These are phyloP conservation scores for Pestalotiopsis fici DNA, from an alignment of 2,329 filamentous ascomycete species.

Conservation along the genomic window DNA sequence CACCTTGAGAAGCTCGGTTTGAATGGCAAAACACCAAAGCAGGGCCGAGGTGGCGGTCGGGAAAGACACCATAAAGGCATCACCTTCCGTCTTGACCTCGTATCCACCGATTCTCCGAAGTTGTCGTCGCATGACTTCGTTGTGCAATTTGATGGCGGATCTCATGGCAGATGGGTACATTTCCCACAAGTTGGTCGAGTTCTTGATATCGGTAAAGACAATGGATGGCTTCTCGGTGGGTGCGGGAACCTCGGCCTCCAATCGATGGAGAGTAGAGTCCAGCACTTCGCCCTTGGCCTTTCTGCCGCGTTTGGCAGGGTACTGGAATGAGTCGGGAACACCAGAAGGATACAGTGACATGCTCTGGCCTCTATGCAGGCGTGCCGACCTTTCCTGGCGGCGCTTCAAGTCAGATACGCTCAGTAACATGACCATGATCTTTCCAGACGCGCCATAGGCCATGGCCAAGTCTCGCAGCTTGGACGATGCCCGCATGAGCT, in stretches of 20 bases:
- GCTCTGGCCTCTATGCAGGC: constrained; percentile 73
- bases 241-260: constrained; percentile 88
- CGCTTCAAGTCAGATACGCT: constrained; percentile 89
- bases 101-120: constrained; percentile 93
- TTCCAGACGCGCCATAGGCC: constrained; percentile 88
- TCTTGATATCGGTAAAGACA: constrained; percentile 99
- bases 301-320: constrained; percentile 64
- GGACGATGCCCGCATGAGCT: constrained; percentile 93
- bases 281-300: constrained; percentile 65
- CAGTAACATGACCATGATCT: constrained; percentile 99
- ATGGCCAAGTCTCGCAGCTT: constrained; percentile 94
- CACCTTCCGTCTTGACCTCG: constrained; percentile 99
- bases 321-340: constrained; percentile 69
- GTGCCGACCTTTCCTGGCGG: constrained; percentile 69
- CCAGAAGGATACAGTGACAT: constrained; percentile 82
- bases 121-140: constrained; percentile 93
- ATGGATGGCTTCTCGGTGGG: constrained; percentile 89
- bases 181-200: constrained; percentile 95
- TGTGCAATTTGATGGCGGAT: constrained; percentile 95
- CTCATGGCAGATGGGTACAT: constrained; percentile 94
- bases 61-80: constrained; percentile 99
- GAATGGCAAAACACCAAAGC: constrained; percentile 95
- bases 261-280: constrained; percentile 82
- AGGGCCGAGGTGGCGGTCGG: constrained; percentile 92
- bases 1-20: constrained; percentile 83